Conservation (phyloP, 164 flowering plant genomes). For the Liriodendron chinense region DNA sequence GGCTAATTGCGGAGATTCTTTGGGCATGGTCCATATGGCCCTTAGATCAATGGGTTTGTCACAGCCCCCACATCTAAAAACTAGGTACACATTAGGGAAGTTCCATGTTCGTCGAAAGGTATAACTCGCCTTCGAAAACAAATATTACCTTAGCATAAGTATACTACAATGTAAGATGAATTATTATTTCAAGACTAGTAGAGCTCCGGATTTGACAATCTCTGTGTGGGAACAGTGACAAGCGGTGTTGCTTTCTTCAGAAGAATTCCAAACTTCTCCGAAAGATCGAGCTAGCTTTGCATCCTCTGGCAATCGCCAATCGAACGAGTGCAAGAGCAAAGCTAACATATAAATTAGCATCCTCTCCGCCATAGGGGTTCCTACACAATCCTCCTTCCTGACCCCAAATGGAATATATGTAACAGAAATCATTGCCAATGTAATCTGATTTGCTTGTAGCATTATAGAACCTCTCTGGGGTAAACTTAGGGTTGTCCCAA, state of each 20-base stretch:
- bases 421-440: conserved; percentile 5
- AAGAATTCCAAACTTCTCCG: conserved; percentile 17
- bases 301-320: conserved; percentile 27
- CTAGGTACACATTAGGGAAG: too few relatives aligned
- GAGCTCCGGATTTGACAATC: conserved; percentile 24
- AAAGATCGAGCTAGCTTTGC: conserved; percentile 19
- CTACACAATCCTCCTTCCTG: not conserved
- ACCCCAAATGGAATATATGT: conserved; percentile 7
- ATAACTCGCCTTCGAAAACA: too few relatives aligned
- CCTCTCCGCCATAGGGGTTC: conserved; percentile 1
- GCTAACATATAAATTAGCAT: not conserved
- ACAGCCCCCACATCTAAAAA: too few relatives aligned
- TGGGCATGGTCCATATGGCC: too few relatives aligned
- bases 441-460: not conserved
- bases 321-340: conserved; percentile 13
- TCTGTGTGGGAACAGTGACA: conserved; percentile 22
- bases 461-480: conserved; percentile 10
- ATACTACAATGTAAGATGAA: too few relatives aligned
- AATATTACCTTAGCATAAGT: too few relatives aligned
- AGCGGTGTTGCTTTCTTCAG: conserved; percentile 15
- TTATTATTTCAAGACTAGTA: conserved; percentile 9
- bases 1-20: too few relatives aligned
- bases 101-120: too few relatives aligned
- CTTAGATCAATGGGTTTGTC: too few relatives aligned
- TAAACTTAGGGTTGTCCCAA: conserved; percentile 20